Evolutionary conservation across 257 asterid species (phyloP).

Genomic region (Nicotiana undulata): DNA sequence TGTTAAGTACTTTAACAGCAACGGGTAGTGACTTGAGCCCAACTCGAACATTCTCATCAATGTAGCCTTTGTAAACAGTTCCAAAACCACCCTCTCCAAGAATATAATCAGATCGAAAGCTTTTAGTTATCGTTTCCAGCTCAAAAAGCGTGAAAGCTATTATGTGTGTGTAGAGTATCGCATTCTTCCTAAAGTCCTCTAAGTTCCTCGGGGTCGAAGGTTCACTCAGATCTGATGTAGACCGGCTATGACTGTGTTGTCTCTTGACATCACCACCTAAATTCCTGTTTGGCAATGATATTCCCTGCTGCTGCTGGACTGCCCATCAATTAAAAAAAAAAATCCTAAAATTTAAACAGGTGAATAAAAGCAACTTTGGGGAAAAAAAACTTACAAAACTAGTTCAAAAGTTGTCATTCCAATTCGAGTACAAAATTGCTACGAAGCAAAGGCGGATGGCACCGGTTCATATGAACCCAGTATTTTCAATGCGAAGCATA

Average conservation of each 20-base stretch:
- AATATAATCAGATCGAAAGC: conserved; percentile 97
- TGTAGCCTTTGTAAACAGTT: conserved; percentile 94
- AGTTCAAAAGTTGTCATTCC: not conserved
- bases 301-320: conserved; percentile 72
- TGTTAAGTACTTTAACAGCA: conserved; percentile 96
- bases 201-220: conserved; percentile 73
- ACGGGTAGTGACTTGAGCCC: conserved; percentile 95
- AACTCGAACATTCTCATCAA: conserved; percentile 92
- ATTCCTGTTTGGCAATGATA: conserved; percentile 38
- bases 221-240: conserved; percentile 83
- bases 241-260: conserved; percentile 54
- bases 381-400: not conserved
- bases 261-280: conserved; percentile 41
- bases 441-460: not conserved
- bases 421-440: not conserved
- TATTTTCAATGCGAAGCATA: no score
- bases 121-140: conserved; percentile 94
- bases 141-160: conserved; percentile 87
- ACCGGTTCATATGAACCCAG: no score
- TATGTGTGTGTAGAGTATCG: conserved; percentile 74
- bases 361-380: not conserved
- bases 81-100: conserved; percentile 99
- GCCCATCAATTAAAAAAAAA: conserved; percentile 17
- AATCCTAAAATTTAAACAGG: not conserved
- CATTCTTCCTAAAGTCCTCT: conserved; percentile 71